Evolutionary conservation across 2,329 filamentous ascomycete species (phyloP), one percentile per base, ranked within the genome.

Genomic region (Verticillium klebahnii): DNA sequence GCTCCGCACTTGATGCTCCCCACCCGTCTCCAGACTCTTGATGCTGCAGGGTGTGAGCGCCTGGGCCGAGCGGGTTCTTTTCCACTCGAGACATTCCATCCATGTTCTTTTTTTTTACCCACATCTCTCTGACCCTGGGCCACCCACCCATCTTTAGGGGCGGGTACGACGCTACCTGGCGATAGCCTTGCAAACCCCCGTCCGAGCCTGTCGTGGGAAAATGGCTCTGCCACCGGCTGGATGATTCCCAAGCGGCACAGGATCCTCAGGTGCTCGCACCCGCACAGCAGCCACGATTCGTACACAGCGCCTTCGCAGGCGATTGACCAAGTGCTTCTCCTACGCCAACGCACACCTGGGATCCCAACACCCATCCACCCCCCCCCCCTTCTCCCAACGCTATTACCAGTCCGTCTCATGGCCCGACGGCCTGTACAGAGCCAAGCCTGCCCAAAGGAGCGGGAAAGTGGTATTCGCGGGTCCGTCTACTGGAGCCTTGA

Each of bases 41-140:
- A 66, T 59, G 40, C 58, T 56, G 60, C 61, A 58, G 57, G 63
- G 57, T 59, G 63, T 64, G 64, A 63, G 63, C 64, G 58, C 60
- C 60, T 66, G 64, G 64, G 61, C 61, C 65, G 62, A 65, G 63
- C 62, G 63, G 61, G 60, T 62, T 62, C 59, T 59, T 60, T 60
- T 50, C 40, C 40, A 19, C 40, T 23, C 40, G 17, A 50, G 40
- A 50, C 40, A 61, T 65, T 65, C 63, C 59, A 66, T 66, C 65
- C 64, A 65, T 65, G 61, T 65, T 65, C 60, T 66, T 63, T 63
- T 62, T 62, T 52, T 54, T 23, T 61, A 61, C 59, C 56, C 58
- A 60, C 40, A 50, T 50, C 59, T 36, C 36, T 50, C 60, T 39
- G 36, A 57, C 40, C 40, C 40, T 50, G 19, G 40, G 31, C 17